Evolutionary conservation across 805 yeast genomes (phyloP).

Genomic region (Jamesozyma piceae): DNA sequence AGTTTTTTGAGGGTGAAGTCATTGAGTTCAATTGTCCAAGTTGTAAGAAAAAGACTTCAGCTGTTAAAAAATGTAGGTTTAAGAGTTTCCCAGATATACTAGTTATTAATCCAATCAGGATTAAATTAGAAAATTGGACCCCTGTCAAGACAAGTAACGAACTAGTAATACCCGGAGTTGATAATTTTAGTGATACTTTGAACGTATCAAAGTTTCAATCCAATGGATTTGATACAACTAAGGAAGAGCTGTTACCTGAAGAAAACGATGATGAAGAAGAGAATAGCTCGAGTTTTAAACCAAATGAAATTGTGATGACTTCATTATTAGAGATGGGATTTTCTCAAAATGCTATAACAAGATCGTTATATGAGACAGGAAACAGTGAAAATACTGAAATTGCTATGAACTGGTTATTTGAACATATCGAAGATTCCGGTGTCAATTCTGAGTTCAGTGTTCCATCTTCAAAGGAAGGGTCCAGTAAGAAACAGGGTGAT

Average conservation of each 20-base stretch:
- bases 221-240: slow-evolving; percentile 28
- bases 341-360: slow-evolving; percentile 50
- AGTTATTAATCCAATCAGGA: slow-evolving; percentile 67
- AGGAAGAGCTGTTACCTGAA: slow-evolving; percentile 22
- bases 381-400: slow-evolving; percentile 46
- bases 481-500: neutral
- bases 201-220: too few species aligned
- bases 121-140: slow-evolving; percentile 75
- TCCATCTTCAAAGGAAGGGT: slow-evolving; percentile 3
- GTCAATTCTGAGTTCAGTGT: slow-evolving; percentile 54
- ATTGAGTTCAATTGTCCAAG: slow-evolving; percentile 57
- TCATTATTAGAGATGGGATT: slow-evolving; percentile 81
- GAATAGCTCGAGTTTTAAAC: slow-evolving; percentile 33
- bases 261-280: slow-evolving; percentile 3
- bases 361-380: slow-evolving; percentile 67
- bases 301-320: slow-evolving; percentile 47
- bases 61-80: slow-evolving; percentile 20
- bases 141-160: slow-evolving; percentile 78
- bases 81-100: slow-evolving; percentile 59
- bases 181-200: slow-evolving; percentile 27
- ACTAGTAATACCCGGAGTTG: slow-evolving; percentile 38
- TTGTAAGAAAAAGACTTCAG: slow-evolving; percentile 34
- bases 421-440: slow-evolving; percentile 76
- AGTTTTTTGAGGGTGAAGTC: slow-evolving; percentile 45
- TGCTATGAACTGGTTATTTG: slow-evolving; percentile 87